Evolutionary conservation across 352 stramenopile species (phyloP).

Genomic region (Globisporangium solare): DNA sequence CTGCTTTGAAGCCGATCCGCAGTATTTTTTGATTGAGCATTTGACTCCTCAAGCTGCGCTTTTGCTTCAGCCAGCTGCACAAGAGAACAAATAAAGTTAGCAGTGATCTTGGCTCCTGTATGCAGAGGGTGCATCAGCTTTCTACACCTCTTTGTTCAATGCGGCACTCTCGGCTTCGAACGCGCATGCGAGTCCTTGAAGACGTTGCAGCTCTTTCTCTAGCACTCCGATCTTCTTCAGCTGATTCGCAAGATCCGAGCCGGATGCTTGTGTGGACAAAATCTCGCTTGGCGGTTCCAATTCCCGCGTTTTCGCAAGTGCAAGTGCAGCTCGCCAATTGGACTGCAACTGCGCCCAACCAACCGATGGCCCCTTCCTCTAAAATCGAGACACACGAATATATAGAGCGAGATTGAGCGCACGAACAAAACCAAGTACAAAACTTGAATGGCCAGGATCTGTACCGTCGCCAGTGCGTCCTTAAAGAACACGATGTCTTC

Average conservation of each 20-base stretch:
- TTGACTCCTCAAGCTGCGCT: neutral
- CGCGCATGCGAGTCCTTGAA: slow-evolving; percentile 8
- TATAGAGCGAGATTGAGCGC: neutral
- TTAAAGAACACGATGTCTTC: slow-evolving; percentile 66
- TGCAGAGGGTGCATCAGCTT: neutral
- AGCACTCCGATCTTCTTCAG: slow-evolving; percentile 8
- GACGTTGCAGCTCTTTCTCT: slow-evolving; percentile 13
- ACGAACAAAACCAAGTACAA: neutral
- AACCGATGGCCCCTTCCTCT: slow-evolving; percentile 12
- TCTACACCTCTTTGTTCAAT: slow-evolving; percentile 8
- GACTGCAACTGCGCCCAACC: slow-evolving; percentile 15
- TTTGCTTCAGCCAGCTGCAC: neutral
- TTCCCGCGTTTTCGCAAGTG: slow-evolving; percentile 7
- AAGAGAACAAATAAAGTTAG: neutral
- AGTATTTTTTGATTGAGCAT: neutral
- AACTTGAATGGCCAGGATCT: neutral
- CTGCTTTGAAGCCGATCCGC: neutral
- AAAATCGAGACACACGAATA: neutral
- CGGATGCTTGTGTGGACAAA: neutral
- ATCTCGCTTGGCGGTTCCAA: neutral
- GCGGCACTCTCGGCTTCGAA: slow-evolving; percentile 3
- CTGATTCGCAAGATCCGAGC: neutral
- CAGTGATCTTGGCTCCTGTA: neutral
- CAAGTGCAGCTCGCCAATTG: slow-evolving; percentile 15
- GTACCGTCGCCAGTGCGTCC: slow-evolving; percentile 41